Conservation (phyloP, 2,329 filamentous ascomycete genomes). For the Trichoderma pleuroti region DNA sequence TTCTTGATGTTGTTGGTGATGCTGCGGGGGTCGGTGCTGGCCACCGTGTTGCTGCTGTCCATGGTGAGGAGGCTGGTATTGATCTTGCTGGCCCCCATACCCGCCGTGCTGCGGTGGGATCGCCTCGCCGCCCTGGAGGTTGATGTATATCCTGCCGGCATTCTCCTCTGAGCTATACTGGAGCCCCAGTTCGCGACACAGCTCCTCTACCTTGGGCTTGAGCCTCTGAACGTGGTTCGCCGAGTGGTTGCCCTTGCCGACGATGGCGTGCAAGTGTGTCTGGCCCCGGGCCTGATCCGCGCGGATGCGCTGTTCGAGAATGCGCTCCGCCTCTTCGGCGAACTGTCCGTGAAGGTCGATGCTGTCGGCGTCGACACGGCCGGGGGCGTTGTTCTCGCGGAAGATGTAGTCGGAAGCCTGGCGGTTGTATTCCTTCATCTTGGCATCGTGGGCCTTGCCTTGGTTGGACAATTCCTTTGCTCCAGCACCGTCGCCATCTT, state of each 20-base stretch:
- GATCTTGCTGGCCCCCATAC: conserved; percentile 33
- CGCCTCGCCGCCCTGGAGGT: conserved; percentile 71
- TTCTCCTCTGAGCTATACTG: conserved; percentile 85
- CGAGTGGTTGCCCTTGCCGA: conserved; percentile 91
- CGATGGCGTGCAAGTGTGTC: conserved; percentile 86
- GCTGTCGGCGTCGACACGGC: conserved; percentile 71
- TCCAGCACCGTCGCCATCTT: conserved; percentile 73
- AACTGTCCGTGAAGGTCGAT: conserved; percentile 95
- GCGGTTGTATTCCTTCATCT: conserved; percentile 85
- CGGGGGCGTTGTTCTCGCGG: conserved; percentile 83
- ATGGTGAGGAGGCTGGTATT: conserved; percentile 33
- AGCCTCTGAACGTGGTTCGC: conserved; percentile 82
- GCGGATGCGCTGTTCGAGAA: conserved; percentile 79
- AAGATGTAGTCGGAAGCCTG: conserved; percentile 95
- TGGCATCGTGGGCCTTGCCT: conserved; percentile 76
- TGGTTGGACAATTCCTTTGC: conserved; percentile 82
- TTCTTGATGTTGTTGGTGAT: conserved; percentile 22
- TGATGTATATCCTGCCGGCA: conserved; percentile 82
- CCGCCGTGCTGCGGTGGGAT: conserved; percentile 43
- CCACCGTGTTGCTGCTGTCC: conserved; percentile 30
- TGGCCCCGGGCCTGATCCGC: conserved; percentile 71
- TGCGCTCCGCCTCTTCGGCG: conserved; percentile 90
- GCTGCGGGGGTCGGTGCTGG: conserved; percentile 28
- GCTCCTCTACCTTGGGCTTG: conserved; percentile 86
- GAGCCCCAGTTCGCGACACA: conserved; percentile 79